phyloP scores from a whole-genome alignment of 2,329 filamentous ascomycete genomes.

The Fusarium luffae region DNA sequence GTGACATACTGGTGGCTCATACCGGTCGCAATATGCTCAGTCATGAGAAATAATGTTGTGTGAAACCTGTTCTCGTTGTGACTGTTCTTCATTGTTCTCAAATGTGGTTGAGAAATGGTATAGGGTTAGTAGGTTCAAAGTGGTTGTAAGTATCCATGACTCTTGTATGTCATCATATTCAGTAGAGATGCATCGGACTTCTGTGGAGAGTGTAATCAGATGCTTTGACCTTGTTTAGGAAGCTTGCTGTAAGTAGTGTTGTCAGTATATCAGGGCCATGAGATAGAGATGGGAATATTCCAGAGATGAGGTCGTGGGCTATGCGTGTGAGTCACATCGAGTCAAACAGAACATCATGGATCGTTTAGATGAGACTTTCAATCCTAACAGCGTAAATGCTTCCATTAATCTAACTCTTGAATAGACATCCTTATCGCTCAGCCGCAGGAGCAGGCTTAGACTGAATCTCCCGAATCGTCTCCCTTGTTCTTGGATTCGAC shows the following conservation, averaged over 20 bases:
- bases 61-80: neutral
- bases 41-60: neutral
- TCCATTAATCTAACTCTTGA: neutral
- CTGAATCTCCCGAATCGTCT: slow-evolving; percentile 68
- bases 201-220: too few relatives aligned
- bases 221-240: too few relatives aligned
- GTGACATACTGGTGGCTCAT: too few relatives aligned
- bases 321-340: too few relatives aligned
- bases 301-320: too few relatives aligned
- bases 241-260: too few relatives aligned
- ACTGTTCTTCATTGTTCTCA: too few relatives aligned
- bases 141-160: neutral
- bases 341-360: neutral
- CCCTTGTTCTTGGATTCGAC: slow-evolving; percentile 68
- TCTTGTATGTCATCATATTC: neutral
- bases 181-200: too few relatives aligned
- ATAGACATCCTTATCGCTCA: neutral
- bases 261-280: too few relatives aligned
- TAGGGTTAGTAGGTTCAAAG: neutral
- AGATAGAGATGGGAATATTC: too few relatives aligned
- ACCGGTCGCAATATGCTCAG: neutral
- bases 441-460: slow-evolving; percentile 58
- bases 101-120: neutral
- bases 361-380: neutral
- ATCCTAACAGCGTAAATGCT: neutral